Evolutionary conservation across 768 basidiomycete species (phyloP).

Genomic region (Naganishia onofrii): DNA sequence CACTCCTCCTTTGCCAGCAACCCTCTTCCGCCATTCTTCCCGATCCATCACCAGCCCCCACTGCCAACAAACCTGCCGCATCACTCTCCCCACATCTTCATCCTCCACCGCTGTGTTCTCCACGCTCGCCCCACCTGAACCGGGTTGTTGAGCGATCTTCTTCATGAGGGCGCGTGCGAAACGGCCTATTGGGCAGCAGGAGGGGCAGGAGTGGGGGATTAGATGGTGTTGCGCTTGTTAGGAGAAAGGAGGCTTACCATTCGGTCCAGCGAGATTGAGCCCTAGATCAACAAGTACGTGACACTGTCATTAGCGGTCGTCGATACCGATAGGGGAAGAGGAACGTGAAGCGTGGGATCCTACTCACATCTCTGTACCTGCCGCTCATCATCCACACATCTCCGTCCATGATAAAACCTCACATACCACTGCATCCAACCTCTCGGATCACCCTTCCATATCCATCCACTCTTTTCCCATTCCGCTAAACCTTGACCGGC

Average conservation of each 20-base stretch:
- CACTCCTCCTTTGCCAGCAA: too few species aligned
- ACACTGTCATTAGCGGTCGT: too few species aligned
- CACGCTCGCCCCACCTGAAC: constrained; percentile 31
- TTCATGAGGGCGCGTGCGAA: constrained; percentile 48
- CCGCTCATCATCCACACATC: constrained; percentile 48
- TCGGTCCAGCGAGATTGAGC: constrained; percentile 49
- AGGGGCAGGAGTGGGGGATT: not conserved
- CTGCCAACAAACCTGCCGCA: constrained; percentile 51
- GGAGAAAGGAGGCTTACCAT: constrained; percentile 1
- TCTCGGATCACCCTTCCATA: constrained; percentile 49
- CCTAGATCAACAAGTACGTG: too few species aligned
- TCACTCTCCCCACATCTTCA: constrained; percentile 44
- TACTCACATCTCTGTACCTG: constrained; percentile 49
- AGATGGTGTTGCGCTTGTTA: not conserved
- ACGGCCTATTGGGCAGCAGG: constrained; percentile 31
- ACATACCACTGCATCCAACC: constrained; percentile 53
- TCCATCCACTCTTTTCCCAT: constrained; percentile 53
- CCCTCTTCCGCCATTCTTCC: constrained; percentile 40
- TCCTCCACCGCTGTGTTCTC: constrained; percentile 34
- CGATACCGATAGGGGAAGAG: too few species aligned
- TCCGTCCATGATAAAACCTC: constrained; percentile 46
- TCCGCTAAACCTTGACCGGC: constrained; percentile 49
- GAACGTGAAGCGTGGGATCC: not conserved
- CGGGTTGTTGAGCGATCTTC: constrained; percentile 40
- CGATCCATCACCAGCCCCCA: constrained; percentile 48